These are phyloP conservation scores for Dujonia santamariae DNA, from an alignment of 1,139 yeast genomes.

Conservation along the genomic window DNA sequence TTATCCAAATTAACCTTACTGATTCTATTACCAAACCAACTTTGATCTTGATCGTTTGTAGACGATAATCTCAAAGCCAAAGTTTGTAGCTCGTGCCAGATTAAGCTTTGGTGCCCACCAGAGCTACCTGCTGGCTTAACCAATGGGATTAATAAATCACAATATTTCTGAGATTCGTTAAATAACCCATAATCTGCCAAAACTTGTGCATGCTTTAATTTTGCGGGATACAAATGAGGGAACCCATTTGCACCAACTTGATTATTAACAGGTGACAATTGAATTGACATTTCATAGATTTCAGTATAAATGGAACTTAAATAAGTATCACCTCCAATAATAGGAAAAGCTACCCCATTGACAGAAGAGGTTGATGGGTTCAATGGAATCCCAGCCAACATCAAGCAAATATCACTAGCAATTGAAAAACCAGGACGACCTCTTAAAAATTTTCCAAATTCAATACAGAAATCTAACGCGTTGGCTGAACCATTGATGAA, in stretches of 20 bases:
- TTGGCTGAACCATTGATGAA: slow-evolving; percentile 38
- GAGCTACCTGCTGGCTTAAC: slow-evolving; percentile 44
- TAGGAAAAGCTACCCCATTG: slow-evolving; percentile 21
- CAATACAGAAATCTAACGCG: slow-evolving; percentile 42
- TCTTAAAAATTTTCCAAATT: slow-evolving; percentile 51
- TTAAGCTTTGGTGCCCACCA: slow-evolving; percentile 15
- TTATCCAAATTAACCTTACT: slow-evolving; percentile 78
- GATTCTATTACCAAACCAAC: slow-evolving; percentile 64
- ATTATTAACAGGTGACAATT: slow-evolving; percentile 15
- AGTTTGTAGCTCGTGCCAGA: slow-evolving; percentile 30
- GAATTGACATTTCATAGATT: slow-evolving; percentile 58
- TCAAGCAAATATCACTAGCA: slow-evolving; percentile 46
- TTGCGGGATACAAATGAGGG: slow-evolving; percentile 55
- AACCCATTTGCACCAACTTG: slow-evolving; percentile 32
- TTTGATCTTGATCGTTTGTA: slow-evolving; percentile 36
- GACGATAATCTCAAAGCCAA: slow-evolving; percentile 46
- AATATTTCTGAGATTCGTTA: slow-evolving; percentile 56
- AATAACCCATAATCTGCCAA: slow-evolving; percentile 62
- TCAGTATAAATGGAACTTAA: slow-evolving; percentile 56
- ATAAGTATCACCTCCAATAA: slow-evolving; percentile 20
- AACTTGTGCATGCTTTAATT: slow-evolving; percentile 59
- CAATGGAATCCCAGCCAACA: slow-evolving; percentile 50
- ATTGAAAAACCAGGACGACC: slow-evolving; percentile 26
- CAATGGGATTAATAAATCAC: slow-evolving; percentile 48
- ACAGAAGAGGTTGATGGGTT: slow-evolving; percentile 21